These are phyloP conservation scores for Pythium coloratum DNA, from an alignment of 352 stramenopile genomes.

Conservation along the genomic window DNA sequence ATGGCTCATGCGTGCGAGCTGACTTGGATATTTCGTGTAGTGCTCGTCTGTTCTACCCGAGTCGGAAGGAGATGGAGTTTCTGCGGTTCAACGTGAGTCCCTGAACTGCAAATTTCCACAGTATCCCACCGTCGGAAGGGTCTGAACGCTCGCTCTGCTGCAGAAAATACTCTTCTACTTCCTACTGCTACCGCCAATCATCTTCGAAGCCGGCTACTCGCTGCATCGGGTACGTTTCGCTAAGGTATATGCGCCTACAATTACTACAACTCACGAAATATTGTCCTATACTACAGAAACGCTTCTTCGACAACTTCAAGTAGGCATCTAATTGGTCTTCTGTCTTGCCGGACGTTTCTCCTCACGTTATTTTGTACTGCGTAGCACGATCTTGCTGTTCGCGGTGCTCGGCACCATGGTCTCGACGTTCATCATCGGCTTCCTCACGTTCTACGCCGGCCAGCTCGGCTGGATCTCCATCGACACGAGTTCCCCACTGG, in stretches of 20 bases:
- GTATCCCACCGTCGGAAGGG: not conserved
- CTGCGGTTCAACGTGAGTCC: slow-evolving; percentile 80
- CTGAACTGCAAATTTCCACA: slow-evolving; percentile 1
- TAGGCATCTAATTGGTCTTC: slow-evolving; percentile 12
- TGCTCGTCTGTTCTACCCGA: slow-evolving; percentile 82
- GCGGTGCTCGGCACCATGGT: slow-evolving; percentile 95
- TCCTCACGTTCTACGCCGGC: slow-evolving; percentile 89
- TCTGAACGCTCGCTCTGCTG: not conserved
- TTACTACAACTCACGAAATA: too few relatives aligned
- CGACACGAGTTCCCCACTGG: slow-evolving; percentile 91
- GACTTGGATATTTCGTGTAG: slow-evolving; percentile 20
- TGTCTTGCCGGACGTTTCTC: not conserved
- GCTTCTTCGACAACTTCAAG: slow-evolving; percentile 97
- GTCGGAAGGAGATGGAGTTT: slow-evolving; percentile 89
- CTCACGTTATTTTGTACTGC: not conserved
- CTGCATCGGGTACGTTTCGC: slow-evolving; percentile 58
- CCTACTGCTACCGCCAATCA: slow-evolving; percentile 95
- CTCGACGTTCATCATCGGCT: slow-evolving; percentile 95
- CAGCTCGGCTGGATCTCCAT: slow-evolving; percentile 82
- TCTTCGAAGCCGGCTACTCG: slow-evolving; percentile 97
- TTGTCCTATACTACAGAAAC: slow-evolving; percentile 45
- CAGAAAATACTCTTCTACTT: slow-evolving; percentile 96
- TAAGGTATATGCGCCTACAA: too few relatives aligned
- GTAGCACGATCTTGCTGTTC: slow-evolving; percentile 92
- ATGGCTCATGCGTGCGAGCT: not conserved